Percentiles rank a stretch among this genome's conserved stretches.
phyloP scores from a whole-genome alignment of 139 green algal genomes.

The Eudorina sp. region DNA sequence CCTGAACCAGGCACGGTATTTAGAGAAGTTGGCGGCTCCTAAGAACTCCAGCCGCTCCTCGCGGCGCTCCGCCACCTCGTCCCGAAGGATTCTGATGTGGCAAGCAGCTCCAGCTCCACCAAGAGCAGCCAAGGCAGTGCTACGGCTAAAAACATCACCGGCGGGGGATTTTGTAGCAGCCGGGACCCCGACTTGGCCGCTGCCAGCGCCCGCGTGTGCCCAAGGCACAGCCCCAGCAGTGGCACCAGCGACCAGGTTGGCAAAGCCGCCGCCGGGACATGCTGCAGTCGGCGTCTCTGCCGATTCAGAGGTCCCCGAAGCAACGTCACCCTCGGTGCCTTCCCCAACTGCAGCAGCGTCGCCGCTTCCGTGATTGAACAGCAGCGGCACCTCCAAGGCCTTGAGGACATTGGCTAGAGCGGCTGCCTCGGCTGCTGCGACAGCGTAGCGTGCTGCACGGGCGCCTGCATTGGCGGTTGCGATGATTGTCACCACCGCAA shows the following conservation, averaged over 20 bases:
- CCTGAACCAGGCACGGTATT: constrained; percentile 11
- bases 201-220: not conserved
- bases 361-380: not conserved
- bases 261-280: not conserved
- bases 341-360: no score
- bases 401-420: not conserved
- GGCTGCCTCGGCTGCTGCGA: not conserved
- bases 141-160: not conserved
- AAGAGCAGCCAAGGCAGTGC: not conserved
- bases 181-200: no score
- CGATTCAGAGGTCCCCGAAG: not conserved
- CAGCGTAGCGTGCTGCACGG: not conserved
- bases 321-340: not conserved
- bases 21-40: not conserved
- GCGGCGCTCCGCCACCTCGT: not conserved
- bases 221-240: not conserved
- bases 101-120: not conserved
- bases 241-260: not conserved
- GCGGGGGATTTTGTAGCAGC: no score
- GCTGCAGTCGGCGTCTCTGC: not conserved
- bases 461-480: no score
- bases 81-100: not conserved
- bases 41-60: not conserved
- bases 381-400: not conserved
- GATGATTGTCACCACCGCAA: not conserved